Conservation (phyloP, 805 yeast species). For the Kazachstania bromeliacearum region DNA sequence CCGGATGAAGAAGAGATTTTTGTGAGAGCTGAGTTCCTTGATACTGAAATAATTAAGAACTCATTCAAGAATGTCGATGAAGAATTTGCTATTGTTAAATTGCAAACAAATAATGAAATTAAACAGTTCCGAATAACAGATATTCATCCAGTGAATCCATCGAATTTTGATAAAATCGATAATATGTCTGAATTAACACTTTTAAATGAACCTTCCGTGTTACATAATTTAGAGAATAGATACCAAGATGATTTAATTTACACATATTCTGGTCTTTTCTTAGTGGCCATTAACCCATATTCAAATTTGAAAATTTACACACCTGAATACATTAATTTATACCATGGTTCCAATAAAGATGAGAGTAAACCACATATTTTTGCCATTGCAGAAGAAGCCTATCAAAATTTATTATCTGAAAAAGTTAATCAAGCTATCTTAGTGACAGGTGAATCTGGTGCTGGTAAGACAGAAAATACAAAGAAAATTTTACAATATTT, state of each 20-base stretch:
- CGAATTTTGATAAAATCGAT: conserved; percentile 78
- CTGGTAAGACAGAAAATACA: conserved; percentile 97
- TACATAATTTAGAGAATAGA: conserved; percentile 69
- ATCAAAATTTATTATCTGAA: conserved; percentile 59
- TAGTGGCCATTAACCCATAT: conserved; percentile 95
- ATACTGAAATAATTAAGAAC: conserved; percentile 14
- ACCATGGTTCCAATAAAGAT: conserved; percentile 39
- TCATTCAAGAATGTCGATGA: conserved; percentile 14
- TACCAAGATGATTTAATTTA: conserved; percentile 73
- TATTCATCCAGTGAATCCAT: conserved; percentile 58
- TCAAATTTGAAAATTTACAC: conserved; percentile 63
- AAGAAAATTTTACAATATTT: conserved; percentile 88
- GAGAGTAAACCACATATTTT: conserved; percentile 77
- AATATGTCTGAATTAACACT: conserved; percentile 95
- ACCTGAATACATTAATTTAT: conserved; percentile 44
- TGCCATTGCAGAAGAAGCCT: conserved; percentile 82
- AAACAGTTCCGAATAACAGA: conserved; percentile 26
- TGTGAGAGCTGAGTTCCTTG: conserved; percentile 21
- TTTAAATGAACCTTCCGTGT: conserved; percentile 91
- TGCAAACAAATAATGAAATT: conserved; percentile 11
- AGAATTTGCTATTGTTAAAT: conserved; percentile 13
- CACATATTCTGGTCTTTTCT: conserved; percentile 89
- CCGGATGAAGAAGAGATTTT: conserved; percentile 24
- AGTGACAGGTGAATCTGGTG: conserved; percentile 99
- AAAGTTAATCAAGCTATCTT: conserved; percentile 77